Percentiles rank a stretch among this genome's conserved stretches.
These are phyloP conservation scores for Plasmodium billcollinsi DNA, from an alignment of 169 alveolate species.

Conservation along the genomic window DNA sequence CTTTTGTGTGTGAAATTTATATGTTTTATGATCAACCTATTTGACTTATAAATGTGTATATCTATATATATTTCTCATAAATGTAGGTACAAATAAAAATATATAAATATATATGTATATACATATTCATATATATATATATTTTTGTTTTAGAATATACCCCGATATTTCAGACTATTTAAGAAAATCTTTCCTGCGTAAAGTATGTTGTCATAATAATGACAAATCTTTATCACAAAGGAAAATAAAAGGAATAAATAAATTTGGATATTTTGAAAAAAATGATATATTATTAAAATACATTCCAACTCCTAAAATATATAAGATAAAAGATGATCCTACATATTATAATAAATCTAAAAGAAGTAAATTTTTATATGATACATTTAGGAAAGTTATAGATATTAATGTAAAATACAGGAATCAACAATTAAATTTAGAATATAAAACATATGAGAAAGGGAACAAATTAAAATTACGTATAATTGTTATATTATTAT, in stretches of 20 bases:
- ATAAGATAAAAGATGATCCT: conserved; percentile 41
- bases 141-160: conserved; percentile 27
- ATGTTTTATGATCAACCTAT: not conserved
- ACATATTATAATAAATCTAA: conserved; percentile 15
- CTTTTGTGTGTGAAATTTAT: not conserved
- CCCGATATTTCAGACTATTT: conserved; percentile 46
- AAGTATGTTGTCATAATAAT: not conserved
- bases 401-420: conserved; percentile 52
- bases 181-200: conserved; percentile 1
- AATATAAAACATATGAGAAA: conserved; percentile 74
- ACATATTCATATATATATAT: not conserved
- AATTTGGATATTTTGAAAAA: not conserved
- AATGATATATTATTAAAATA: conserved; percentile 17
- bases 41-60: not conserved
- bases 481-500: conserved; percentile 31
- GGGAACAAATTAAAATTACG: conserved; percentile 54
- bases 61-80: not conserved
- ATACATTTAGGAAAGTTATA: conserved; percentile 24
- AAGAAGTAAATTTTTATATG: conserved; percentile 29
- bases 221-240: not conserved
- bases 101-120: not conserved
- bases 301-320: conserved; percentile 46
- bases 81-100: not conserved
- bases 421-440: conserved; percentile 75
- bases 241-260: not conserved